These are phyloP conservation scores for Leptomonas pyrrhocoris DNA, from an alignment of 208 protist species.

Conservation along the genomic window DNA sequence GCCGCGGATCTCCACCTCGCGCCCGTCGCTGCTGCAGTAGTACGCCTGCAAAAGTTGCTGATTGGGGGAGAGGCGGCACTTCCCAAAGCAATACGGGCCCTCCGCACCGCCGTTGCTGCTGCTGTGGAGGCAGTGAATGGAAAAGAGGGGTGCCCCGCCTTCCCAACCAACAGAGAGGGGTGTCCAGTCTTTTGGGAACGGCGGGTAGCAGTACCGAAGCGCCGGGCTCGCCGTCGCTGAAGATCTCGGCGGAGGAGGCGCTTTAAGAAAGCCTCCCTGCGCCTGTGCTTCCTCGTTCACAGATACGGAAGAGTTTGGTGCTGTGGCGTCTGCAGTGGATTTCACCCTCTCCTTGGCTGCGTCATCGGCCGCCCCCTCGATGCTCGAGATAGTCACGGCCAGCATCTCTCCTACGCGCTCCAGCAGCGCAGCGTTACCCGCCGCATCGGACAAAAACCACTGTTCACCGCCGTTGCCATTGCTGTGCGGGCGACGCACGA, in stretches of 20 bases:
- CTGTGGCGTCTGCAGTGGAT: neutral
- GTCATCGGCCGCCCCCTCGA: conserved; percentile 35
- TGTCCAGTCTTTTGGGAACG: conserved; percentile 35
- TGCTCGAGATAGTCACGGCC: conserved; percentile 42
- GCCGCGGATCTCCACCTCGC: conserved; percentile 31
- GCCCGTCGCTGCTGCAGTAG: conserved; percentile 38
- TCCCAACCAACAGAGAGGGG: conserved; percentile 43
- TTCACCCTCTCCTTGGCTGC: conserved; percentile 18
- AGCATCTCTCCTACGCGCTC: conserved; percentile 43
- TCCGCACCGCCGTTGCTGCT: neutral
- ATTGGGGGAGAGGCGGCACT: conserved; percentile 40
- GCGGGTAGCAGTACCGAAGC: conserved; percentile 31
- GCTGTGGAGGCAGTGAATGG: conserved; percentile 28
- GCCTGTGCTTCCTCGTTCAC: too few relatives aligned
- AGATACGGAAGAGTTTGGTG: neutral
- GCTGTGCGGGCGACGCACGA: conserved; percentile 48
- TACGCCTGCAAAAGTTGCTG: conserved; percentile 40
- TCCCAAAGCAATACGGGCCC: conserved; percentile 40
- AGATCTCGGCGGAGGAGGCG: neutral
- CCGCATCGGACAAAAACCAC: conserved; percentile 67
- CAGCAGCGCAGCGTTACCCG: conserved; percentile 55
- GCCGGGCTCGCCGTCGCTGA: neutral
- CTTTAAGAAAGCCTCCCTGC: neutral
- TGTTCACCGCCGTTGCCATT: conserved; percentile 43
- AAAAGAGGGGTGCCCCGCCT: conserved; percentile 41